Conservation (phyloP, 2,329 filamentous ascomycete genomes). For the Esteya vermicola region DNA sequence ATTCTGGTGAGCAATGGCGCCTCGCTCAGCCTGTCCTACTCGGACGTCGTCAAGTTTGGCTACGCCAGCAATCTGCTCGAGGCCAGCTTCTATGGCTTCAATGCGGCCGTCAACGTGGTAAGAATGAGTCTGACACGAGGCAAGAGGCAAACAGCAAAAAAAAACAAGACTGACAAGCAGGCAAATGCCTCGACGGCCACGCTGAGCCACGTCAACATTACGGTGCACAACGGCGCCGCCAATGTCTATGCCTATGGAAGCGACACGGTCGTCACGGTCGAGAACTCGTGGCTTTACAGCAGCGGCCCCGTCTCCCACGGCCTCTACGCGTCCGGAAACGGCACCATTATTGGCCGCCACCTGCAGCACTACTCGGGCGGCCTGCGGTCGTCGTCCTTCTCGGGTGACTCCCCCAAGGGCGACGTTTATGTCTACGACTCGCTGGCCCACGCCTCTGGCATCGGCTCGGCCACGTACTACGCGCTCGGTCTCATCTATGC, state of each 20-base stretch:
- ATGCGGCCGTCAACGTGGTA: slow-evolving; percentile 6
- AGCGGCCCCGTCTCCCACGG: slow-evolving; percentile 5
- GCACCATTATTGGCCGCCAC: slow-evolving; percentile 4
- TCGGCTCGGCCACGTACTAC: slow-evolving; percentile 5
- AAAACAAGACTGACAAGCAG: neutral
- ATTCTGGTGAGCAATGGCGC: neutral
- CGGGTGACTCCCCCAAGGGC: slow-evolving; percentile 5
- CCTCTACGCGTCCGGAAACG: slow-evolving; percentile 6
- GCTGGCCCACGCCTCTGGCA: slow-evolving; percentile 1
- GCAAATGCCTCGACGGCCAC: slow-evolving; percentile 4
- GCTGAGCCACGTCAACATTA: slow-evolving; percentile 2
- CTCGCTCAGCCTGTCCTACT: neutral
- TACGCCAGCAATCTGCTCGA: slow-evolving; percentile 1
- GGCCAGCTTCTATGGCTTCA: slow-evolving; percentile 7
- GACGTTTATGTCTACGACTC: slow-evolving; percentile 4
- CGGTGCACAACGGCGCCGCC: slow-evolving; percentile 5
- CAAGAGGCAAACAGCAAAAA: too few species aligned
- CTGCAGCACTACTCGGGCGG: slow-evolving; percentile 5
- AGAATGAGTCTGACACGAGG: neutral
- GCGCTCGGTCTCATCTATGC: slow-evolving; percentile 5
- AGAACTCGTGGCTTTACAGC: slow-evolving; percentile 5
- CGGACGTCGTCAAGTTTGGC: slow-evolving; percentile 2
- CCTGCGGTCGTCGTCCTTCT: slow-evolving; percentile 4
- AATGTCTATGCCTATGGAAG: slow-evolving; percentile 5
- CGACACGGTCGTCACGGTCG: slow-evolving; percentile 1